A percentile compares a stretch with the other conserved stretches of the same genome.
Evolutionary conservation across 1,284 basidiomycete species (phyloP).

Genomic region (Sporisorium iseilematis-ciliati): DNA sequence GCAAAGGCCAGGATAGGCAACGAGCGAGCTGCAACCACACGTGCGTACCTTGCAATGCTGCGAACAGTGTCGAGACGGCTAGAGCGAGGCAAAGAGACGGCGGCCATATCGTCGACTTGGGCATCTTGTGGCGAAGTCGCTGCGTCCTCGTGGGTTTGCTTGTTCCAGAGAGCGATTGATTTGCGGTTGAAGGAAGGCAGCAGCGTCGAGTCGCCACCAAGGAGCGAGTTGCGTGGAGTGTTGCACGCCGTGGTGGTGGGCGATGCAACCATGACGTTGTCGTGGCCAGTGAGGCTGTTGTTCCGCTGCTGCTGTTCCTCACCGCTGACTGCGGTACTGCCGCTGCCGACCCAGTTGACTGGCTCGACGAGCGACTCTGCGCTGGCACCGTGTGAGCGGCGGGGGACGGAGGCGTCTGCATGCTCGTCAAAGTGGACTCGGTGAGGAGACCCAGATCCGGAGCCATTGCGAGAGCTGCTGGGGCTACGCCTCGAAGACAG

Average conservation of each 20-base stretch:
- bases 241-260: conserved; percentile 54
- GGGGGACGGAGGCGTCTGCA: background rate
- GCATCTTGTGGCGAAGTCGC: background rate
- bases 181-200: conserved; percentile 22
- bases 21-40: conserved; percentile 73
- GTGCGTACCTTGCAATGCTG: conserved; percentile 36
- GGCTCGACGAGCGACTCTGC: conserved; percentile 31
- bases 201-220: conserved; percentile 22
- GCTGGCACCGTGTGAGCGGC: conserved; percentile 14
- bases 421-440: conserved; percentile 49
- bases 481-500: conserved; percentile 10
- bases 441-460: conserved; percentile 36
- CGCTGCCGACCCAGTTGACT: conserved; percentile 39
- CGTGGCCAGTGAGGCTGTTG: background rate
- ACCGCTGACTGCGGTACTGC: conserved; percentile 30
- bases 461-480: conserved; percentile 13
- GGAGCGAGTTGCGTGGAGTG: conserved; percentile 43
- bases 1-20: conserved; percentile 80
- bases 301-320: background rate
- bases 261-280: conserved; percentile 25
- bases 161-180: conserved; percentile 34
- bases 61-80: conserved; percentile 21
- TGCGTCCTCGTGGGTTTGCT: conserved; percentile 9
- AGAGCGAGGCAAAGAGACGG: conserved; percentile 3
- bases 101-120: background rate